Evolutionary conservation across 2,329 filamentous ascomycete species (phyloP), one percentile per base, ranked within the genome.

Genomic region (Claviceps citrina): DNA sequence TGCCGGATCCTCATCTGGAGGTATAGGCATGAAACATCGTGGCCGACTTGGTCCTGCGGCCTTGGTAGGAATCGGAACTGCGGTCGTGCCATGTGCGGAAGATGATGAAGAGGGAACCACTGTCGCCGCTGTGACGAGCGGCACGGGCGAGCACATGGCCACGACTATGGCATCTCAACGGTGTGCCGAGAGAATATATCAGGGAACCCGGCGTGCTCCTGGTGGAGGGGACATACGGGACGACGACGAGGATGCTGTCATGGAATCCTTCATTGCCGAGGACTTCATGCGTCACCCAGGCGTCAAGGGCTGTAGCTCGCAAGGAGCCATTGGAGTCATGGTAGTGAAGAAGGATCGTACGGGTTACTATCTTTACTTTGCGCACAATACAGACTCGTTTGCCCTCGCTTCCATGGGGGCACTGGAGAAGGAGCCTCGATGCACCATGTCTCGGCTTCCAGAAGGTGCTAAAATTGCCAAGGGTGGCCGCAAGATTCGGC

Each of bases 141-240:
- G 91, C 22, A 98, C 91, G 3, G 91, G 91, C 36, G 91, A 98
- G 61, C 91, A 98, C 56, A 98, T 98, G 82, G 84, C 86, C 27
- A 95, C 89, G 0, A 93, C 87, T 0, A 81, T 93, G 71, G 89
- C 91, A 9, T 87, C 91, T 6, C 78, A 81, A 43, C 79, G 81
- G 41, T 93, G 86, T 55, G 86, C 87, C 1, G 82, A 89, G 47
- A 76, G 91, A 34, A 69, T 98, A 20, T 94, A 86, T 54, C 74
- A 80, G 47, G 73, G 69, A 49, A 80, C 69, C 36, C 72, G 68
- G 53, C 78, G 73, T 47, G 71, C 64, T 2, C 62, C 60, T 37
- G 71, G 66, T 13, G 84, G 84, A 6, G 59, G 60, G 7, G 75
- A 82, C 46, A 65, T 82, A 13, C 60, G 70, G 9, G 79, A 81